Conservation (phyloP, 345 rosid species). For the Corchorus capsularis region DNA sequence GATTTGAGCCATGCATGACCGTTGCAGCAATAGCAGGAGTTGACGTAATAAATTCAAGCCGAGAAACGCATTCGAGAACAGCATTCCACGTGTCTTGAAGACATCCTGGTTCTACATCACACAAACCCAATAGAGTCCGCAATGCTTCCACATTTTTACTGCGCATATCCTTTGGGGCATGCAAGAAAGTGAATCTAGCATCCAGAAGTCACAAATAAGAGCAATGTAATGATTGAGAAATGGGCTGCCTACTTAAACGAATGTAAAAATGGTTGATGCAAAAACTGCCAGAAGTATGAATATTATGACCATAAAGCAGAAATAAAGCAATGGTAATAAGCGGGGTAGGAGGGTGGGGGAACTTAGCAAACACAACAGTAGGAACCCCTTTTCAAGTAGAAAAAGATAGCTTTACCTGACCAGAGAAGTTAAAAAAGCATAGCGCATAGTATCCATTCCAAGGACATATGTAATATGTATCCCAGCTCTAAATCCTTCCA, state of each 20-base stretch:
- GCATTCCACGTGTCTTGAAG: slow-evolving; percentile 99
- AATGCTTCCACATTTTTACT: slow-evolving; percentile 97
- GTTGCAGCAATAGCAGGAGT: slow-evolving; percentile 91
- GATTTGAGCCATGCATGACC: slow-evolving; percentile 97
- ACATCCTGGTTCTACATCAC: slow-evolving; percentile 72
- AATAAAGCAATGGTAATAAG: neutral
- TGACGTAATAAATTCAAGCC: slow-evolving; percentile 88
- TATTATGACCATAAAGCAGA: slow-evolving; percentile 9
- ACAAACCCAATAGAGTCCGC: slow-evolving; percentile 74
- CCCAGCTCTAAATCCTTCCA: slow-evolving; percentile 99
- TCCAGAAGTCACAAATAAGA: slow-evolving; percentile 20
- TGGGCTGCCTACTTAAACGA: neutral
- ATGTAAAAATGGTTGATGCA: neutral
- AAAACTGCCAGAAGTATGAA: neutral
- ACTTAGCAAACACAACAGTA: neutral
- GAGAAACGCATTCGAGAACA: slow-evolving; percentile 95
- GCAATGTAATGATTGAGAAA: neutral
- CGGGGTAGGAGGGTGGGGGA: neutral
- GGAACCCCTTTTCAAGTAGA: slow-evolving; percentile 1
- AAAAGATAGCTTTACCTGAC: slow-evolving; percentile 61
- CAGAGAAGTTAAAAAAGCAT: slow-evolving; percentile 94
- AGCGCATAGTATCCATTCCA: slow-evolving; percentile 99
- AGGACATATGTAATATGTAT: slow-evolving; percentile 87
- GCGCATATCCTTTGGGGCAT: slow-evolving; percentile 96
- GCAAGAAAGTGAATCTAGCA: slow-evolving; percentile 95